Evolutionary conservation across 768 basidiomycete species (phyloP).

Genomic region (Sporobolomyces phaffii): DNA sequence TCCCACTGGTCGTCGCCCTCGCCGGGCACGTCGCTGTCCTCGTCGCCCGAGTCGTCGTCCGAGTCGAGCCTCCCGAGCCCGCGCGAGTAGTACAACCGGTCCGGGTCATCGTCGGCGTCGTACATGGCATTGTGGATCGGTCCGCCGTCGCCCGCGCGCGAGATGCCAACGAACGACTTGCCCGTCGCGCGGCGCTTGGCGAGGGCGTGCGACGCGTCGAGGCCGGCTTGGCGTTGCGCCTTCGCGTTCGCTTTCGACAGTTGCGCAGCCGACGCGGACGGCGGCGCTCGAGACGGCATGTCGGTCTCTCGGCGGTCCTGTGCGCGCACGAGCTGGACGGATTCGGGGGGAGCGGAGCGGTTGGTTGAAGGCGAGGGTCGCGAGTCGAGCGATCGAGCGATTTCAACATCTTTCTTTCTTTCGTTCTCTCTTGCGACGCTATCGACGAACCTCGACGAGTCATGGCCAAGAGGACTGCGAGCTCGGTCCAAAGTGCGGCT

Average conservation of each 20-base stretch:
- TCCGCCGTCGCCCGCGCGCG: constrained; percentile 29
- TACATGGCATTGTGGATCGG: constrained; percentile 30
- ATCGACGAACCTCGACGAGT: too few species aligned
- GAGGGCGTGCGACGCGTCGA: constrained; percentile 28
- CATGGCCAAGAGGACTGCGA: too few species aligned
- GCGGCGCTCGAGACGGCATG: constrained; percentile 29
- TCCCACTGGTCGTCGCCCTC: constrained; percentile 27
- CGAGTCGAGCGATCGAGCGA: too few species aligned
- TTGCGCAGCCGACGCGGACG: constrained; percentile 17
- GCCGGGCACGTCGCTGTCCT: constrained; percentile 22
- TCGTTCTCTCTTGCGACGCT: neutral
- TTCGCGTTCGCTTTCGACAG: constrained; percentile 36
- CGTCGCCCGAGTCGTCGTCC: constrained; percentile 33
- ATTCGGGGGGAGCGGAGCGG: neutral
- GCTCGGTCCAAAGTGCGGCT: neutral
- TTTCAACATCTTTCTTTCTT: too few species aligned
- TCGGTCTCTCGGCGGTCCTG: neutral
- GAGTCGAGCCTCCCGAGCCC: constrained; percentile 60
- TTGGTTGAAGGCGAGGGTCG: neutral
- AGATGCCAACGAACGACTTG: constrained; percentile 26
- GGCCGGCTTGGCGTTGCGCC: constrained; percentile 11
- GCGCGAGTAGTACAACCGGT: constrained; percentile 71
- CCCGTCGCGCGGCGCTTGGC: constrained; percentile 17
- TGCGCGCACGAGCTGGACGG: neutral
- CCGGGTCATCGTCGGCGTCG: constrained; percentile 57